Conservation (phyloP, 1,284 basidiomycete genomes). For the Singerocomus rubriflavus region DNA sequence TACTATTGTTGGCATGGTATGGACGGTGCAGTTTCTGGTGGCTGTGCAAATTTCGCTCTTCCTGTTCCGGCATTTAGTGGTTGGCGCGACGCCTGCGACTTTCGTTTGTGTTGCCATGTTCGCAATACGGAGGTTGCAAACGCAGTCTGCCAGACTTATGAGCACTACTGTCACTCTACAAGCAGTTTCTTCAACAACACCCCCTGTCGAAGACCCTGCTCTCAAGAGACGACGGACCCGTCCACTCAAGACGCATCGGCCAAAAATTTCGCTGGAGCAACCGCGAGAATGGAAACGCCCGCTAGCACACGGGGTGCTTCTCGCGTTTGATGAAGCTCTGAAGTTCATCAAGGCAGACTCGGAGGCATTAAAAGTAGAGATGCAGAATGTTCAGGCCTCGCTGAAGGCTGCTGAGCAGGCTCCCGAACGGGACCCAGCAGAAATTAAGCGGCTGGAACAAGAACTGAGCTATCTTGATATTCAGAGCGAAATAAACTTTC, state of each 20-base stretch:
- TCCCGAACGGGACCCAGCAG: conserved; percentile 35
- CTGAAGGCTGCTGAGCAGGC: conserved; percentile 31
- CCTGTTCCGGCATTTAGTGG: no score
- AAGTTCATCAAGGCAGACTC: conserved; percentile 58
- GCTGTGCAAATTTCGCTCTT: background rate
- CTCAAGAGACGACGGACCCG: conserved; percentile 7
- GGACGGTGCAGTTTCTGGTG: background rate
- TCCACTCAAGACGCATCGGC: conserved; percentile 36
- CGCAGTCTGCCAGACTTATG: conserved; percentile 1
- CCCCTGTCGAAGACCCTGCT: background rate
- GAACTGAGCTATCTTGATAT: conserved; percentile 54
- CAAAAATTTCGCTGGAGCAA: conserved; percentile 46
- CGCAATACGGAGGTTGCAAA: conserved; percentile 10
- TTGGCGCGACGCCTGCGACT: background rate
- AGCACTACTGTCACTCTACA: conserved; percentile 6
- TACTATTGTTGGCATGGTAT: no score
- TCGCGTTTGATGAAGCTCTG: conserved; percentile 83
- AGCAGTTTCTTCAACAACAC: conserved; percentile 1
- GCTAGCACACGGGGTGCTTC: conserved; percentile 62
- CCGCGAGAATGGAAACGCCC: conserved; percentile 68
- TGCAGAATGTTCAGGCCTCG: conserved; percentile 39
- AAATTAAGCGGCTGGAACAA: conserved; percentile 39
- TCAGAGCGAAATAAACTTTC: conserved; percentile 73
- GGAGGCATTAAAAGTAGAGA: conserved; percentile 43
- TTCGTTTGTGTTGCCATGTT: conserved; percentile 15